Base-by-base conservation (phyloP, 306 rosid genomes). In the Sechiopsis laciniata region DNA sequence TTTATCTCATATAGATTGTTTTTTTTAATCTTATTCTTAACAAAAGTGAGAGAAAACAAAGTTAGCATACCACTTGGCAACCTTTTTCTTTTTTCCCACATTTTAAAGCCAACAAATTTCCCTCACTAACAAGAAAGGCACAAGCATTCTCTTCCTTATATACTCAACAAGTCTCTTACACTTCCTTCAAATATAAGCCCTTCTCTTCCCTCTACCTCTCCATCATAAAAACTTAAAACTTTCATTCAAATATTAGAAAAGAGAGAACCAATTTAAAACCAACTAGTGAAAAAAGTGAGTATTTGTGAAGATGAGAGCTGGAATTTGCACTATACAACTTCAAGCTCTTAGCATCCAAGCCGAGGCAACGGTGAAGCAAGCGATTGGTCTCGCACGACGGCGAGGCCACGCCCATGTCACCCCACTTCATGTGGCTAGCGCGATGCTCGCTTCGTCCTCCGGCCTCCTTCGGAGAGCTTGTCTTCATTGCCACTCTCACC, bases 81-180 rank as follows among this genome's bases (percentile, higher is more conserved):
- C 83, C 83, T 61, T 16, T 0, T 16, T 32, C 40, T 8, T 3
- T 35, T 8, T 5, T 9, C 55, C 20, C 32, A 52, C 69, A 78
- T 69, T 61, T 67, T 73, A 78, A 83, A 81, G 84, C 86, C 88
- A 90, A 91, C 12, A 84, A 40, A 20, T 83, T 89, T 88, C 89
- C 97, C 96, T 91, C 96, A 76, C 89, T 81, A 75, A 82, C 94
- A 91, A 89, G 97, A 89, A 91, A 91, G 83, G 97, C 87, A 91
- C 96, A 86, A 87, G 83, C 71, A 84, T 69, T 75, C 60, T 79
- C 78, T 74, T 81, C 83, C 77, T 74, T 80, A 78, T 79, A 83
- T 78, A 84, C 76, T 82, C 74, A 56, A 51, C 83, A 32, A 20
- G 1, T 48, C n/a, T 48, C 74, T 24, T 69, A 0, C 58, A 50